Conservation (phyloP, 495 filamentous ascomycete genomes). For the Hyaloscypha hepaticicola region DNA sequence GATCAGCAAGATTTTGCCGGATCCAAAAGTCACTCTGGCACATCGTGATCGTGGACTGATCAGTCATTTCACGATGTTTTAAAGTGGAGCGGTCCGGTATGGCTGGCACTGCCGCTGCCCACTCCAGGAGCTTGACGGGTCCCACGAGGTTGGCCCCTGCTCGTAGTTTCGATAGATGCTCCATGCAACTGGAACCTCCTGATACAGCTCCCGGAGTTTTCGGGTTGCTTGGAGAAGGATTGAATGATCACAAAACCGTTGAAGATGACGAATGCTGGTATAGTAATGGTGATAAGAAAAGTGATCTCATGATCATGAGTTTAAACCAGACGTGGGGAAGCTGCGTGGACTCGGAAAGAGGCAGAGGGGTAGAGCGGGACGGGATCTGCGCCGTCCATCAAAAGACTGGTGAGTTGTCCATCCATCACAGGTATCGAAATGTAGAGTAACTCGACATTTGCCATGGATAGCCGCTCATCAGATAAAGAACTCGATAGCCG, state of each 20-base stretch:
- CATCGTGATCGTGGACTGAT: neutral
- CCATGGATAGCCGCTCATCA: slow-evolving; percentile 1
- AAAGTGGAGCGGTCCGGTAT: neutral
- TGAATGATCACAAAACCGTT: neutral
- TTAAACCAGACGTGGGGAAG: neutral
- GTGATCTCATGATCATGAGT: neutral
- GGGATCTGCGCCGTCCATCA: neutral
- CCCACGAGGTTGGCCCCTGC: neutral
- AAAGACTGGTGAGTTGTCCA: neutral
- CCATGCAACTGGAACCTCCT: neutral
- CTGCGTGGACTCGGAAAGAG: neutral
- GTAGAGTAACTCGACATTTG: neutral
- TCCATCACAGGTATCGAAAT: neutral
- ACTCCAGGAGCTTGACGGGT: neutral
- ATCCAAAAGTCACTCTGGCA: neutral
- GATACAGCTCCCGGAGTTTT: neutral
- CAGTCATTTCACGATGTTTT: neutral
- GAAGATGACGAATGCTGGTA: neutral
- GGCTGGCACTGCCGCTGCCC: neutral
- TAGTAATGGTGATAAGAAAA: neutral
- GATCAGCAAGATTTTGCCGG: neutral
- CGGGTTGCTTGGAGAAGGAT: neutral
- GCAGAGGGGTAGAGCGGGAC: neutral
- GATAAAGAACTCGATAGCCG: neutral
- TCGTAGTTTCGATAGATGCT: neutral